phyloP scores from a whole-genome alignment of 495 filamentous ascomycete species.

The Hyaloscypha hepaticicola region DNA sequence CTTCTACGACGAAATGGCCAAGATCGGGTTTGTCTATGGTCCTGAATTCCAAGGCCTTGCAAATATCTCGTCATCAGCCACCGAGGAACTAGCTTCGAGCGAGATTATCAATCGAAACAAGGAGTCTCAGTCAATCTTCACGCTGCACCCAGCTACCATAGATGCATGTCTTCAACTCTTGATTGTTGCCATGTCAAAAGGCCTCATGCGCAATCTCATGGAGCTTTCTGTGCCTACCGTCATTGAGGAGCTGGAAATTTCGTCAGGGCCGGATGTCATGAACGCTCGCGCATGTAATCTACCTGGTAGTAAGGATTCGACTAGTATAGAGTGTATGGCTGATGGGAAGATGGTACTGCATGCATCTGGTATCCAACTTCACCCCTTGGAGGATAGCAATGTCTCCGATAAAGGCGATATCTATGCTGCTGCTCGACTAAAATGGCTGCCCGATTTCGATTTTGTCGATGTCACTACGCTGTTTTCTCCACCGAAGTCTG shows the following conservation, averaged over 20 bases:
- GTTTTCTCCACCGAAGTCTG: not conserved
- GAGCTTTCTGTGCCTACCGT: constrained; percentile 17
- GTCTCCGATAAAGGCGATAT: constrained; percentile 11
- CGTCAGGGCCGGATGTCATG: not conserved
- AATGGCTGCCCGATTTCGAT: constrained; percentile 35
- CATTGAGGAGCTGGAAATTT: constrained; percentile 17
- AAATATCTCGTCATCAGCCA: constrained; percentile 21
- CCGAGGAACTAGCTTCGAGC: constrained; percentile 14
- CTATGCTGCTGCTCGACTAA: constrained; percentile 28
- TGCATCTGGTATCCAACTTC: not conserved
- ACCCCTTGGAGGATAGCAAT: not conserved
- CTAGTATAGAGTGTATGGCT: not conserved
- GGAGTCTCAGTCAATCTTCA: not conserved
- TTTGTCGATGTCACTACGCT: constrained; percentile 29
- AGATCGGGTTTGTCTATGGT: constrained; percentile 34
- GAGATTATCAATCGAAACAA: not conserved
- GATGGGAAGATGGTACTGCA: not conserved
- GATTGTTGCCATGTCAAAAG: not conserved
- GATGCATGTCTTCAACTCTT: constrained; percentile 8
- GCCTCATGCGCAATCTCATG: not conserved
- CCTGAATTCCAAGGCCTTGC: constrained; percentile 38
- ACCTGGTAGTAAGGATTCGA: not conserved
- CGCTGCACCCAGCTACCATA: constrained; percentile 10
- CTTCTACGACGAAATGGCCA: constrained; percentile 30
- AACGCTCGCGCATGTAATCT: not conserved